A percentile compares a stretch with the other conserved stretches of the same genome.
These are phyloP conservation scores for Papiliotrema nemorosa DNA, from an alignment of 1,284 basidiomycete genomes.

Conservation along the genomic window DNA sequence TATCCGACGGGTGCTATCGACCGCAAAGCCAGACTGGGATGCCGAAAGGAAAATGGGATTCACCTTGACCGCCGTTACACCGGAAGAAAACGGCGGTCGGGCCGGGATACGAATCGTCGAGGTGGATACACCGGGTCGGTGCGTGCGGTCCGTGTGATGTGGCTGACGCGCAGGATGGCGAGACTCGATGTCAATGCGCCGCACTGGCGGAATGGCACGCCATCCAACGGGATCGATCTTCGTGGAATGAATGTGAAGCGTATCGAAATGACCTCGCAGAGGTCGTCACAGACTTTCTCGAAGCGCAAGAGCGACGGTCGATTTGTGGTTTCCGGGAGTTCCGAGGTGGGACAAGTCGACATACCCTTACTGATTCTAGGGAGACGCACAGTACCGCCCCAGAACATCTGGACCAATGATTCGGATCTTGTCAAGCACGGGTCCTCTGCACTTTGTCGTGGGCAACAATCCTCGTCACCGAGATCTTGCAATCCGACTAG, in stretches of 20 bases:
- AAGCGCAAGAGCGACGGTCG: neutral
- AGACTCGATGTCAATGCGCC: slow-evolving; percentile 40
- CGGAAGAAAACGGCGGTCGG: slow-evolving; percentile 45
- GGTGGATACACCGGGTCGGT: slow-evolving; percentile 44
- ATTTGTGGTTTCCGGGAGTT: neutral
- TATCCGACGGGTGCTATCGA: slow-evolving; percentile 19
- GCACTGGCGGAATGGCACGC: slow-evolving; percentile 24
- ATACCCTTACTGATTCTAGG: neutral
- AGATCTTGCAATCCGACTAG: slow-evolving; percentile 61
- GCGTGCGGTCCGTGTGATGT: neutral
- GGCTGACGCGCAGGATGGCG: slow-evolving; percentile 18
- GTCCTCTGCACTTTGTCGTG: slow-evolving; percentile 59
- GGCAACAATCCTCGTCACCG: slow-evolving; percentile 38
- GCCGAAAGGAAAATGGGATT: slow-evolving; percentile 32
- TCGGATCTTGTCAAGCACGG: slow-evolving; percentile 57
- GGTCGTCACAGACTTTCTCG: neutral
- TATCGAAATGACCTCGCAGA: slow-evolving; percentile 14
- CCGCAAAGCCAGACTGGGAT: slow-evolving; percentile 10
- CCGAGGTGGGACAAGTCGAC: neutral
- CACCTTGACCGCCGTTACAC: slow-evolving; percentile 48
- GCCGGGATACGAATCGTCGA: slow-evolving; percentile 47
- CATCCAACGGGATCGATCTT: slow-evolving; percentile 17
- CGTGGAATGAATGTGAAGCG: slow-evolving; percentile 34
- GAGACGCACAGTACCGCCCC: neutral
- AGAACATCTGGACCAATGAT: slow-evolving; percentile 57